Base-by-base conservation (phyloP, 768 basidiomycete species). In the Amyloporia xantha region DNA sequence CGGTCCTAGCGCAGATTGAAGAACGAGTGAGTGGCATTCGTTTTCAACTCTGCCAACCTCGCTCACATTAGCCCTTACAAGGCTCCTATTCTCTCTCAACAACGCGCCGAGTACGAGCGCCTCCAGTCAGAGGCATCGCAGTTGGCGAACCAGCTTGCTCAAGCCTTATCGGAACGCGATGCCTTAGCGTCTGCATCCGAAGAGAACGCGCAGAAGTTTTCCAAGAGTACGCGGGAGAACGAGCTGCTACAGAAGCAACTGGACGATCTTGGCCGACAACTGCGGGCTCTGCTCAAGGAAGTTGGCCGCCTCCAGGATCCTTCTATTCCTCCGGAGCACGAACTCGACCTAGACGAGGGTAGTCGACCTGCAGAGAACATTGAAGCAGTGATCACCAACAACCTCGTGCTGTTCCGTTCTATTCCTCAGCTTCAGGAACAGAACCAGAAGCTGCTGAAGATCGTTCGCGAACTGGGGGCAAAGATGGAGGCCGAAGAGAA, bases 31-130 rank as follows among this genome's bases (percentile, higher is more conserved):
- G 84, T 69, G 17, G 2, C 42, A n/a, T 54, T 24, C 23, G 20
- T 44, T 9, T 23, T 17, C 44, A 20, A 30, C 28, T 35, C 20
- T 56, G 26, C 49, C 35, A 27, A 33, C 50, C 19, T 17, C 38
- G 20, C 38, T 39, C 6, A 39, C 6, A 10, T 19, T 19, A 33
- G 7, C 15, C 30, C 15, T 3, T 28, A 25, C 3, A 54, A 96
- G 93, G 92, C 92, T 12, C 95, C 95, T 7, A 74, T 92, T 21
- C 74, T 99, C 6, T 82, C 86, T 13, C 88, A 95, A 64, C 95
- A 97, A 68, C 84, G 90, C 17, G 72, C 74, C 3, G 94, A 97
- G 65, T 93, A 95, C 62, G 86, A 89, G 55, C 84, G 89, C 15
- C 71, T 93, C 10, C 81, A 82, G 57, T 75, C 78, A 2, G 91